Evolutionary conservation across 352 stramenopile species (phyloP).

Genomic region (Globisporangium abappressorium): DNA sequence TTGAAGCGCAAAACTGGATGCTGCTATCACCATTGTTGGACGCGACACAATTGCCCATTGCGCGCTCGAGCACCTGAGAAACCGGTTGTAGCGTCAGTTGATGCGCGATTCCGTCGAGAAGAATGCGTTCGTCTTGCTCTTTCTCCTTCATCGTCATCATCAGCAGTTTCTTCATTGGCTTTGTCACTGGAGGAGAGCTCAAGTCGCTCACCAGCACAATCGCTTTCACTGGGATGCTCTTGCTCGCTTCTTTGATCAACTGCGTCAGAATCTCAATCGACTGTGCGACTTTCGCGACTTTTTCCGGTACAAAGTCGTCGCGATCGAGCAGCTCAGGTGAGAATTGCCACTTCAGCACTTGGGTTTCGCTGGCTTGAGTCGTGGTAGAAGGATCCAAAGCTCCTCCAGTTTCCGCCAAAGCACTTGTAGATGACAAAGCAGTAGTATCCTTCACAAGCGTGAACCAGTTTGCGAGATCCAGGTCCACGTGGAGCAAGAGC

Average conservation of each 20-base stretch:
- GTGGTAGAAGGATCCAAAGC: background rate
- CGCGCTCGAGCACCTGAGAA: constrained; percentile 35
- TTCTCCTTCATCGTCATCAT: constrained; percentile 1
- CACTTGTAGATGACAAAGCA: background rate
- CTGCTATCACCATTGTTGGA: background rate
- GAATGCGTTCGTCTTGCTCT: constrained; percentile 4
- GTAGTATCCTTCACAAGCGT: constrained; percentile 26
- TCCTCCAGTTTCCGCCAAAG: background rate
- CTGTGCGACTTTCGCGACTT: constrained; percentile 24
- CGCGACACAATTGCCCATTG: constrained; percentile 10
- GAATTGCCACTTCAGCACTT: constrained; percentile 39
- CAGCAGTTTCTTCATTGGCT: constrained; percentile 36
- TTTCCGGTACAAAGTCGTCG: constrained; percentile 37
- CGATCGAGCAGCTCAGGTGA: constrained; percentile 43
- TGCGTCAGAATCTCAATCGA: constrained; percentile 28
- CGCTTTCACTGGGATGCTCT: constrained; percentile 3
- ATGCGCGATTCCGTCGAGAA: constrained; percentile 20
- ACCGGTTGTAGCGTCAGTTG: constrained; percentile 34
- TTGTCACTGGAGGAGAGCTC: constrained; percentile 48
- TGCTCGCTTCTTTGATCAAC: background rate
- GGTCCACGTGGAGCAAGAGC: constrained; percentile 57
- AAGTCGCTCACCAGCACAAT: constrained; percentile 55
- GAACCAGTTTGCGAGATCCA: constrained; percentile 74
- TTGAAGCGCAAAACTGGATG: constrained; percentile 32
- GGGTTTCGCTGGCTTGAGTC: background rate